These are phyloP conservation scores for Trametes cingulata DNA, from an alignment of 768 basidiomycete genomes.

Conservation along the genomic window DNA sequence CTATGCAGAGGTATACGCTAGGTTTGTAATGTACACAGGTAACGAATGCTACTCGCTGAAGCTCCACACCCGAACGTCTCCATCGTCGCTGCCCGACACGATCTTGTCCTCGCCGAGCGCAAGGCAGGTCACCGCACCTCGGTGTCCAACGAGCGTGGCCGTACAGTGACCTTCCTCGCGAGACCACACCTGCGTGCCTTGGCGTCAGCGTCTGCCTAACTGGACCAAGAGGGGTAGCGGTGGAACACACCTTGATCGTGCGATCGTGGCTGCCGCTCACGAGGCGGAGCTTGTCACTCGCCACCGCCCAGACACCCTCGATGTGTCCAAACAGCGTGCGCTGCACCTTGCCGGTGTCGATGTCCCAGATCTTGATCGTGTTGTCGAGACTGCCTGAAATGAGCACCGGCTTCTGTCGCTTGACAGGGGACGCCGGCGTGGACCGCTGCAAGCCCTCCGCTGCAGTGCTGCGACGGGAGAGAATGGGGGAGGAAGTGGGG, in stretches of 20 bases:
- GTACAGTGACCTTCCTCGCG: slow-evolving; percentile 86
- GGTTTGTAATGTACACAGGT: neutral
- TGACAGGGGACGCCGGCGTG: slow-evolving; percentile 3
- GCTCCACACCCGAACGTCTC: slow-evolving; percentile 81
- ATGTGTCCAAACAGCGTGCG: slow-evolving; percentile 95
- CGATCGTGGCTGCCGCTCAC: slow-evolving; percentile 94
- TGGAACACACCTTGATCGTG: slow-evolving; percentile 82
- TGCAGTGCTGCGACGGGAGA: slow-evolving; percentile 12
- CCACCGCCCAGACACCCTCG: slow-evolving; percentile 97
- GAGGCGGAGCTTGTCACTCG: slow-evolving; percentile 86
- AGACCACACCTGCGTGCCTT: slow-evolving; percentile 76
- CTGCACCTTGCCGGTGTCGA: slow-evolving; percentile 76
- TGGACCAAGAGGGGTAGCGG: neutral
- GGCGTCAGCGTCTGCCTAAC: neutral
- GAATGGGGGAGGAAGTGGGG: slow-evolving; percentile 3
- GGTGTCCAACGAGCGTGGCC: slow-evolving; percentile 89
- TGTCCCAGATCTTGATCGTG: slow-evolving; percentile 95
- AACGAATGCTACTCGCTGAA: slow-evolving; percentile 26
- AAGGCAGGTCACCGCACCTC: slow-evolving; percentile 90
- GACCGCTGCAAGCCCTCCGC: neutral
- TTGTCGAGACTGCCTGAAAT: slow-evolving; percentile 93
- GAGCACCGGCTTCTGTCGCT: slow-evolving; percentile 61
- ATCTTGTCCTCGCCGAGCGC: slow-evolving; percentile 93
- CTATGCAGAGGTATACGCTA: slow-evolving; percentile 2
- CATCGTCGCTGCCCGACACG: slow-evolving; percentile 94